Conservation (phyloP, 2,329 filamentous ascomycete genomes). For the Colletotrichum tofieldiae region DNA sequence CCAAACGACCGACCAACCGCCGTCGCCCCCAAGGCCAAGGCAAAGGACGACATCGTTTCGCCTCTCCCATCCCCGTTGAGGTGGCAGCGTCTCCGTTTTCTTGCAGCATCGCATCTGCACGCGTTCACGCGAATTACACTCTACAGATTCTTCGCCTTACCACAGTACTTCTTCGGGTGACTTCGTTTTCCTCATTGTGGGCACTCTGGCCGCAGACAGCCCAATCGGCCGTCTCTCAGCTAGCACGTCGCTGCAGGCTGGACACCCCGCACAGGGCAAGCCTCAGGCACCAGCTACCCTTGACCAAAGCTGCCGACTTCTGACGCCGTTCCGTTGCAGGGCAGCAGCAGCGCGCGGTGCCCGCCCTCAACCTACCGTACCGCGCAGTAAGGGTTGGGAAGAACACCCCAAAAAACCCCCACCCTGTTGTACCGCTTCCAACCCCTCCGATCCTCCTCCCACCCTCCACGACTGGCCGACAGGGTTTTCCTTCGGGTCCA, state of each 20-base stretch:
- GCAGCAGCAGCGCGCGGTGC: background rate
- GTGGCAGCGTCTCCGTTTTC: constrained; percentile 34
- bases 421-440: constrained; percentile 22
- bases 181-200: background rate
- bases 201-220: background rate
- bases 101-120: constrained; percentile 26
- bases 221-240: background rate
- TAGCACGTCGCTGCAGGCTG: background rate
- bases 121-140: background rate
- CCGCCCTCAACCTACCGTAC: background rate
- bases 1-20: constrained; percentile 36
- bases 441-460: constrained; percentile 26
- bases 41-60: constrained; percentile 16
- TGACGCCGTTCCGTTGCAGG: constrained; percentile 19
- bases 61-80: constrained; percentile 10
- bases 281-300: background rate
- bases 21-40: constrained; percentile 26
- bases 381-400: background rate
- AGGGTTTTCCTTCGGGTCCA: constrained; percentile 28
- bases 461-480: constrained; percentile 19
- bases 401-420: constrained; percentile 13
- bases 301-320: constrained; percentile 6
- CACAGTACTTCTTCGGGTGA: background rate
- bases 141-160: constrained; percentile 9
- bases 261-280: background rate